Evolutionary conservation across 129 eudicot genomes (phyloP), one percentile per base, ranked within the genome.

Genomic region (Chrysanthemum makinoi): DNA sequence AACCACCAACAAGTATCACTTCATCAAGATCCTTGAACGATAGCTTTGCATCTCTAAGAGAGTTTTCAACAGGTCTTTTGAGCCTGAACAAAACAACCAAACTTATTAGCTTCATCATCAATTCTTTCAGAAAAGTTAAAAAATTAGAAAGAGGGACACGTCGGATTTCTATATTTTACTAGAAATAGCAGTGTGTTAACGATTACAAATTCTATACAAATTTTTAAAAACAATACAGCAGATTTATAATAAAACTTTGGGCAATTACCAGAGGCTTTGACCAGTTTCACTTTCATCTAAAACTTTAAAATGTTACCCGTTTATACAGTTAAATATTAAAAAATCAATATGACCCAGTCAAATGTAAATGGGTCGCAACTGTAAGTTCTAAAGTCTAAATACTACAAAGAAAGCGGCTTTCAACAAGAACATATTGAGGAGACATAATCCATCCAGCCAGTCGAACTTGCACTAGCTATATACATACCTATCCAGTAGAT

Each of bases 1-100:
- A 94, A 48, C 99, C 99, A 72, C 99, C 99, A 77, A 94, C 99
- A 65, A 94, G 97, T 66, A 94, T 94, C 51, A 94, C 97, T 69
- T 94, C 99, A 81, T 94, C 99, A 58, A 94, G 43, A 70, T 94
- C 97, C 53, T 77, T 94, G 67, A 89, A 82, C 1, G 97, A 76
- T 39, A 94, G 89, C 75, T 94, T 94, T 56, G 99, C 99, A 83
- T 94, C 99, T 80, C 94, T 94, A 80, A 94, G 63, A 6, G 99
- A 77, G 80, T 86, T 94, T 62, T 94, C 89, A 72, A 94, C 99
- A 28, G 97, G 99, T 15, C 78, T 87, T 72, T 86, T 94, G 64
- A 94, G 89, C 85, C 98, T 94, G 77, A 54, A 66, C 24, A 22
- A 19, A 52, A 55, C 8, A 26, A 4, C 16, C 80, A 14, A 53